These are phyloP conservation scores for Cercospora brassicicola DNA, from an alignment of 2,329 filamentous ascomycete species.

Conservation along the genomic window DNA sequence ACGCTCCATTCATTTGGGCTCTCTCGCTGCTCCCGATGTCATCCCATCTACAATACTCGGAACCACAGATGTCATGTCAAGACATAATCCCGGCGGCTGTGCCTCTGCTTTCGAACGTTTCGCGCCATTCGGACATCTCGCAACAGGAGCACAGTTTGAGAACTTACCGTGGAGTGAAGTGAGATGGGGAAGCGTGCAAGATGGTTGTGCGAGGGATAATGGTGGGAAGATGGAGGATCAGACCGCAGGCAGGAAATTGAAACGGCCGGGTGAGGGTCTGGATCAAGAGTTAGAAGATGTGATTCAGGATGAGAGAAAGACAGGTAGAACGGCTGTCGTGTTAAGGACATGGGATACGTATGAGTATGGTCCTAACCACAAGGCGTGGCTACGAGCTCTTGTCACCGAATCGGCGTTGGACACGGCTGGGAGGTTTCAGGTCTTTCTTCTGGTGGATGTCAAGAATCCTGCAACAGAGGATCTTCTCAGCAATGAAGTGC, in stretches of 20 bases:
- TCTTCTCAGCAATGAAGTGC: constrained; percentile 68
- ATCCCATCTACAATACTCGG: background rate
- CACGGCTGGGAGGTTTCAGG: constrained; percentile 78
- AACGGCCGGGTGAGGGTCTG: background rate
- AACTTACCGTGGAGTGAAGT: background rate
- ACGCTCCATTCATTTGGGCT: background rate
- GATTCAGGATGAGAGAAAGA: background rate
- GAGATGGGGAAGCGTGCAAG: background rate
- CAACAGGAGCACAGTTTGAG: background rate
- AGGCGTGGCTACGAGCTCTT: constrained; percentile 74
- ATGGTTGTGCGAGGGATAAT: background rate
- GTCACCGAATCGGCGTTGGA: constrained; percentile 77
- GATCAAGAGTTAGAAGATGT: background rate
- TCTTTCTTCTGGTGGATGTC: constrained; percentile 79
- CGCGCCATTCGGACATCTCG: background rate
- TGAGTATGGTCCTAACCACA: constrained; percentile 71
- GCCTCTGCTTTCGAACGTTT: background rate
- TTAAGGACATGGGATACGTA: constrained; percentile 80
- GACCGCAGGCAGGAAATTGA: background rate
- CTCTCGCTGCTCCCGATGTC: background rate
- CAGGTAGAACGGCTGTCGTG: constrained; percentile 47
- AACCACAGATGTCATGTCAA: background rate
- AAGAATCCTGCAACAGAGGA: constrained; percentile 66
- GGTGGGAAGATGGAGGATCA: background rate
- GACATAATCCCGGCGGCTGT: background rate